Evolutionary conservation across 106 monocot genomes (phyloP).

Genomic region (Phalaenopsis equestris): DNA sequence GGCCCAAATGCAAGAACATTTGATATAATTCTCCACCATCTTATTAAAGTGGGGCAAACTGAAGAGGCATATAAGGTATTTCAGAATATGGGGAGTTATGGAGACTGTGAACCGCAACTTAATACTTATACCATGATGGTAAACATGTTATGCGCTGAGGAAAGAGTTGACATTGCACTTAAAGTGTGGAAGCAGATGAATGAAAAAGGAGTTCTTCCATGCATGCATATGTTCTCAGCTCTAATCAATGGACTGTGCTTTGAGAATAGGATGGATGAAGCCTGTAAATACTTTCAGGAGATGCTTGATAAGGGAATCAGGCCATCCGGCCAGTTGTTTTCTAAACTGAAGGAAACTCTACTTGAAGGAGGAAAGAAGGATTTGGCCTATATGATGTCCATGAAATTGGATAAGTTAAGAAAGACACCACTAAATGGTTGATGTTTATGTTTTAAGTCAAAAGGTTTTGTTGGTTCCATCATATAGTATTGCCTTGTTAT

Average conservation of each 20-base stretch:
- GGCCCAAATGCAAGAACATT: constrained; percentile 73
- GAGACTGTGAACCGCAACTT: constrained; percentile 55
- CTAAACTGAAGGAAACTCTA: constrained; percentile 60
- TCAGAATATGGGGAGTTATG: constrained; percentile 23
- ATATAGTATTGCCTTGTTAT: neutral
- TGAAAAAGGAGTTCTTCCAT: constrained; percentile 61
- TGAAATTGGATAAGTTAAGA: constrained; percentile 55
- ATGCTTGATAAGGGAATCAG: constrained; percentile 81
- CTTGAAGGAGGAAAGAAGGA: constrained; percentile 50
- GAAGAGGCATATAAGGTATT: constrained; percentile 67
- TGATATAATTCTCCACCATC: constrained; percentile 75
- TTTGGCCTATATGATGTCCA: constrained; percentile 41
- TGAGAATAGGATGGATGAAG: constrained; percentile 69
- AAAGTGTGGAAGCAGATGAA: constrained; percentile 76
- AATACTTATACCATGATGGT: constrained; percentile 86
- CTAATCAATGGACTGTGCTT: constrained; percentile 59
- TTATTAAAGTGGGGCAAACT: constrained; percentile 37
- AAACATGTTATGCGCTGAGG: constrained; percentile 57
- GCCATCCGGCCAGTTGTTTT: constrained; percentile 64
- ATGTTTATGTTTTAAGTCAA: neutral
- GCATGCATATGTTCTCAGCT: constrained; percentile 86
- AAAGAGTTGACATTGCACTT: constrained; percentile 67
- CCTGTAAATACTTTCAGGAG: constrained; percentile 71
- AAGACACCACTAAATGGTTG: constrained; percentile 22
- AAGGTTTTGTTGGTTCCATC: neutral